These are phyloP conservation scores for Rhodamnia rubescens DNA, from an alignment of 345 rosid genomes.

Conservation along the genomic window DNA sequence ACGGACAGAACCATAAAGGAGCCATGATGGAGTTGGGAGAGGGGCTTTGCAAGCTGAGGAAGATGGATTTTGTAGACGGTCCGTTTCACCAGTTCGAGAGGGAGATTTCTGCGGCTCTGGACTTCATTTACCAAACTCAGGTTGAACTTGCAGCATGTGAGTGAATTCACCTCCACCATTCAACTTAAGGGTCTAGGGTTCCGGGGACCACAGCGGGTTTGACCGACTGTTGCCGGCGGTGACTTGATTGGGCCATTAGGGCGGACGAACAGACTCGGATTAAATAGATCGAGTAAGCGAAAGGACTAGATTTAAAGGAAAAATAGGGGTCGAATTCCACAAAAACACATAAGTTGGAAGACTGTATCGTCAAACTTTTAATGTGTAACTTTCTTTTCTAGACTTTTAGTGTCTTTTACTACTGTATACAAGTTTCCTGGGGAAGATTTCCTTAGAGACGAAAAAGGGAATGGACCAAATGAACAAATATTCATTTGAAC, in stretches of 20 bases:
- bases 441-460: background rate
- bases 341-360: background rate
- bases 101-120: conserved; percentile 58
- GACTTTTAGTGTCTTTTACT: background rate
- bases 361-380: background rate
- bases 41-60: conserved; percentile 74
- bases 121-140: conserved; percentile 47
- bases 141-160: conserved; percentile 70
- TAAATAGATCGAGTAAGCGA: background rate
- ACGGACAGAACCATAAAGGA: conserved; percentile 65
- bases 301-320: background rate
- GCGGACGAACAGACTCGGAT: background rate
- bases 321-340: background rate
- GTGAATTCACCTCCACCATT: conserved; percentile 3
- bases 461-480: background rate
- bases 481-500: background rate
- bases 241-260: background rate
- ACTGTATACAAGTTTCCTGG: background rate
- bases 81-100: conserved; percentile 65
- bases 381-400: background rate
- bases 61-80: conserved; percentile 60
- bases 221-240: background rate
- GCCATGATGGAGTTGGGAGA: conserved; percentile 98
- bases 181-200: background rate
- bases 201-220: background rate